These are phyloP conservation scores for Solanum virginianum DNA, from an alignment of 257 asterid genomes.

Conservation along the genomic window DNA sequence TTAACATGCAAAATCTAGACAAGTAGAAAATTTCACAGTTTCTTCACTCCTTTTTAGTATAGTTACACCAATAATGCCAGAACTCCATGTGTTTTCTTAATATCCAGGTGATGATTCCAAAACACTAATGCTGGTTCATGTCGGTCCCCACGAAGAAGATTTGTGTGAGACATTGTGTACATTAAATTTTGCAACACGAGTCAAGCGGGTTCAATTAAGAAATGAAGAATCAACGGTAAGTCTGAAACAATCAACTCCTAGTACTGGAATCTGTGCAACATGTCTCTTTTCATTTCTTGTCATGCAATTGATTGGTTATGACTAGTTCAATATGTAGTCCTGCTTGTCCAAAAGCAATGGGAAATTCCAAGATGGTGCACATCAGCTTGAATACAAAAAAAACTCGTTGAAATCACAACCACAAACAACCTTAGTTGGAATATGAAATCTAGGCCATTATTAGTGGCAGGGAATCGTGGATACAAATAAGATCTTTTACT, in stretches of 20 bases:
- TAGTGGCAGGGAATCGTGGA: not conserved
- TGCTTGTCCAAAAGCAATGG: not conserved
- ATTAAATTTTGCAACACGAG: conserved; percentile 11
- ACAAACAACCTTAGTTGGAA: not conserved
- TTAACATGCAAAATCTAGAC: not conserved
- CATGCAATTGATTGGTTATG: not conserved
- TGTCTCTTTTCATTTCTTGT: not conserved
- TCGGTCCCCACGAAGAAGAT: conserved; percentile 5
- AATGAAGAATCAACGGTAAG: conserved; percentile 8
- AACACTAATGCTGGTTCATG: conserved; percentile 13
- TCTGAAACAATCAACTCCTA: not conserved
- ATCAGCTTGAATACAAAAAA: not conserved
- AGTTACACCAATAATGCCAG: not conserved
- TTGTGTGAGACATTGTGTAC: conserved; percentile 11
- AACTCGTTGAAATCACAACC: not conserved
- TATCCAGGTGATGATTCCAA: conserved; percentile 9
- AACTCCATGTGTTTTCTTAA: not conserved
- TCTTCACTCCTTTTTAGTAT: not conserved
- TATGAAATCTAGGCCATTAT: not conserved
- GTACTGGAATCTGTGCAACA: not conserved
- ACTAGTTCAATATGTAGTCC: not conserved
- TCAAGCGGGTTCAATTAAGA: not conserved
- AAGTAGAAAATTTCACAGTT: not conserved
- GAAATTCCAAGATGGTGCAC: not conserved
- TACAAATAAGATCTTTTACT: not conserved